phyloP scores from a whole-genome alignment of 2,329 filamentous ascomycete genomes.

The Ceratocystis cubensis region DNA sequence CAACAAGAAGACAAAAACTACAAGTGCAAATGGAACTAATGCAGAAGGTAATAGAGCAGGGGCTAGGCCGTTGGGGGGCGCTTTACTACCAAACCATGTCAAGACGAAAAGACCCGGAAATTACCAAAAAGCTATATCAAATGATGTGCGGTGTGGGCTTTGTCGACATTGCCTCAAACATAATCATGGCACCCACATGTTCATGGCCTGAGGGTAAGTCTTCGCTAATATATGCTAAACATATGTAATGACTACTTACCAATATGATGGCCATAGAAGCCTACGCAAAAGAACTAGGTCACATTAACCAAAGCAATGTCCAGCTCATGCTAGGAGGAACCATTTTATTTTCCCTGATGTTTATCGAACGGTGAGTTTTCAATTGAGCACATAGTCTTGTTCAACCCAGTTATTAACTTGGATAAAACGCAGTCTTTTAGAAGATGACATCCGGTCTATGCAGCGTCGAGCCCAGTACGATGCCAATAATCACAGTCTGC shows the following conservation, averaged over 20 bases:
- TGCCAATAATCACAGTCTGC: background rate
- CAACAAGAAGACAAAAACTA: background rate
- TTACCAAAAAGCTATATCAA: conserved; percentile 45
- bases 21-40: background rate
- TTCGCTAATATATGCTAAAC: background rate
- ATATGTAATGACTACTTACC: background rate
- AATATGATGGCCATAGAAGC: background rate
- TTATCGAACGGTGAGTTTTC: background rate
- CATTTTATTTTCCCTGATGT: background rate
- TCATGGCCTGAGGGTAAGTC: background rate
- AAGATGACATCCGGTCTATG: background rate
- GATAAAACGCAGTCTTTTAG: background rate
- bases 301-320: background rate
- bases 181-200: background rate
- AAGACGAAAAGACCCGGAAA: conserved; percentile 52
- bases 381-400: background rate
- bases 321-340: background rate
- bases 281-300: background rate
- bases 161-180: conserved; percentile 38
- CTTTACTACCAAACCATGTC: conserved; percentile 37
- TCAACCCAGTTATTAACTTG: background rate
- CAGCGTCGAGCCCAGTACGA: background rate
- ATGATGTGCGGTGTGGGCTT: conserved; percentile 53
- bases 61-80: background rate
- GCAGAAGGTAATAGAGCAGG: background rate